These are phyloP conservation scores for Oligophagozyma castellii DNA, from an alignment of 1,139 yeast species.

Conservation along the genomic window DNA sequence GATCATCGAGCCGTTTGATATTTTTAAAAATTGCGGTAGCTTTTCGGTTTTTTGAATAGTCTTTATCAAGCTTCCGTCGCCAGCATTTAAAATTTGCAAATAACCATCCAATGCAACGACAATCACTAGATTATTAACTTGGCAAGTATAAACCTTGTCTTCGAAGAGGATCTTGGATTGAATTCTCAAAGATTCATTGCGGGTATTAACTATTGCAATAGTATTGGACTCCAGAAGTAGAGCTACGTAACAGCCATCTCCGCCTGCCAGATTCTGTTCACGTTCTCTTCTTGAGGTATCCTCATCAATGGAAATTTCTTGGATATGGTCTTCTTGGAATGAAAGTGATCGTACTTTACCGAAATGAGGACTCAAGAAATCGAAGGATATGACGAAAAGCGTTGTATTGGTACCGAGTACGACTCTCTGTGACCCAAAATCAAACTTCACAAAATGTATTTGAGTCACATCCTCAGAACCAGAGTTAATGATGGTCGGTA, in stretches of 20 bases:
- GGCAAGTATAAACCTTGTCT: slow-evolving; percentile 21
- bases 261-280: slow-evolving; percentile 33
- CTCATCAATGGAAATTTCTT: slow-evolving; percentile 28
- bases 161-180: slow-evolving; percentile 15
- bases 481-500: slow-evolving; percentile 7
- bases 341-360: slow-evolving; percentile 13
- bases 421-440: slow-evolving; percentile 35
- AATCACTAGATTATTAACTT: slow-evolving; percentile 31
- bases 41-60: slow-evolving; percentile 20
- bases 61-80: slow-evolving; percentile 27
- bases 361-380: slow-evolving; percentile 12
- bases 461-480: slow-evolving; percentile 4
- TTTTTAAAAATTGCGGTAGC: slow-evolving; percentile 18
- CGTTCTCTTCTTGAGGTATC: slow-evolving; percentile 16
- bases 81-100: slow-evolving; percentile 46
- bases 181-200: slow-evolving; percentile 20
- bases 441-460: slow-evolving; percentile 29
- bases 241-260: slow-evolving; percentile 40
- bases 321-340: slow-evolving; percentile 30
- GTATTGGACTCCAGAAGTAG: slow-evolving; percentile 28
- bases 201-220: slow-evolving; percentile 29
- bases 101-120: slow-evolving; percentile 54
- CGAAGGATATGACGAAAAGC: slow-evolving; percentile 21
- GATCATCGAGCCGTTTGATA: slow-evolving; percentile 22
- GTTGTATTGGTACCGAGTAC: slow-evolving; percentile 17